These are phyloP conservation scores for Sonneratia caseolaris DNA, from an alignment of 345 rosid species.

Conservation along the genomic window DNA sequence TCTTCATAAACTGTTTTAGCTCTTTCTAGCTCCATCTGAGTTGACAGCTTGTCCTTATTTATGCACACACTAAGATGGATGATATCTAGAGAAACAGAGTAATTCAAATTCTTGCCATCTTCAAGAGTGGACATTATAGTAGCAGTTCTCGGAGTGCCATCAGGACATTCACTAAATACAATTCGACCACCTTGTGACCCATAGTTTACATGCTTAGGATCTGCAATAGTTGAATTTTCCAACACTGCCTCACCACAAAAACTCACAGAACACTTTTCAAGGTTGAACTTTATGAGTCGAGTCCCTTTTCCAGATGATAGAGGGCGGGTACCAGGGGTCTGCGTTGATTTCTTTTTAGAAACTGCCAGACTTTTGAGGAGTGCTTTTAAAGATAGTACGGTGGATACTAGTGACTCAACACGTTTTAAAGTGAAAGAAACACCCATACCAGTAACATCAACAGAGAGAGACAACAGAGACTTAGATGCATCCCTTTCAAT, in stretches of 20 bases:
- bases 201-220: conserved; percentile 94
- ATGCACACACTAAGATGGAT: conserved; percentile 56
- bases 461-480: conserved; percentile 63
- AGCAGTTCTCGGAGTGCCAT: conserved; percentile 75
- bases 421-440: conserved; percentile 64
- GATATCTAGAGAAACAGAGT: conserved; percentile 68
- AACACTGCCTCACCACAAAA: conserved; percentile 53
- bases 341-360: conserved; percentile 38
- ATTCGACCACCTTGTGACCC: conserved; percentile 95
- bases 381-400: conserved; percentile 63
- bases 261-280: conserved; percentile 70
- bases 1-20: conserved; percentile 80
- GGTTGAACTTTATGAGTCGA: conserved; percentile 58
- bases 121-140: conserved; percentile 42
- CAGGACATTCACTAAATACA: conserved; percentile 52
- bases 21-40: conserved; percentile 84
- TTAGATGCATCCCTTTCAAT: conserved; percentile 48
- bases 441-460: conserved; percentile 86
- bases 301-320: conserved; percentile 74
- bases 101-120: conserved; percentile 48
- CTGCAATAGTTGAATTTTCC: conserved; percentile 59
- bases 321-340: conserved; percentile 34
- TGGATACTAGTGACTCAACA: conserved; percentile 55
- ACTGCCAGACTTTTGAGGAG: conserved; percentile 54
- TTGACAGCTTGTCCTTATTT: conserved; percentile 82